Percentiles rank a stretch among this genome's conserved stretches.
Conservation (phyloP, 2,329 filamentous ascomycete species). For the Cercospora sesami region DNA sequence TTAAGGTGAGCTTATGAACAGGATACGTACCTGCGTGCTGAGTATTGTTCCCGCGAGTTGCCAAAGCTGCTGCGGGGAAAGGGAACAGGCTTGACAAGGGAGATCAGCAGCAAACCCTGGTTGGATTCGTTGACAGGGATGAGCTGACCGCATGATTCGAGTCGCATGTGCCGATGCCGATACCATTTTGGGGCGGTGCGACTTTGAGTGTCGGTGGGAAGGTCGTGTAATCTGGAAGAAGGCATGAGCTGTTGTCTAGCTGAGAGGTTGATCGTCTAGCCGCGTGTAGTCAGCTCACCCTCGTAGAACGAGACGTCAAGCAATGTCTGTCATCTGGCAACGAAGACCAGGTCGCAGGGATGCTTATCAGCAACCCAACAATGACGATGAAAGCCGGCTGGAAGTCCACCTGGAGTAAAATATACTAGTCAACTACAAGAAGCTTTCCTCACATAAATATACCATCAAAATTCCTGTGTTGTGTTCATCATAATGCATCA, state of each 20-base stretch:
- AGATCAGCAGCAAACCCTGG: not conserved
- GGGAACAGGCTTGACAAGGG: not conserved
- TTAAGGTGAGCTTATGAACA: conserved; percentile 14
- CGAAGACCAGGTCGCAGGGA: not conserved
- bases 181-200: not conserved
- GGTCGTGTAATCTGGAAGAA: not conserved
- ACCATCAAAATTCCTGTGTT: not conserved
- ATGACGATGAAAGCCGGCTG: not conserved
- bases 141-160: not conserved
- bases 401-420: not conserved
- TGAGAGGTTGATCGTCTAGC: not conserved
- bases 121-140: not conserved
- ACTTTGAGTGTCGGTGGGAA: not conserved
- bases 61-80: not conserved
- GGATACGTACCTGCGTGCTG: conserved; percentile 3
- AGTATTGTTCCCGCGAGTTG: not conserved
- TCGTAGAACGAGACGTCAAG: not conserved
- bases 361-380: not conserved
- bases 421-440: not conserved
- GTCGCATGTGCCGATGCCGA: not conserved
- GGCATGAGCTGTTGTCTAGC: not conserved
- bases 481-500: not conserved
- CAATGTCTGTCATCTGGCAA: not conserved
- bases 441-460: not conserved
- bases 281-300: not conserved